phyloP scores from a whole-genome alignment of 306 rosid species.

The Lathyrus aphaca region DNA sequence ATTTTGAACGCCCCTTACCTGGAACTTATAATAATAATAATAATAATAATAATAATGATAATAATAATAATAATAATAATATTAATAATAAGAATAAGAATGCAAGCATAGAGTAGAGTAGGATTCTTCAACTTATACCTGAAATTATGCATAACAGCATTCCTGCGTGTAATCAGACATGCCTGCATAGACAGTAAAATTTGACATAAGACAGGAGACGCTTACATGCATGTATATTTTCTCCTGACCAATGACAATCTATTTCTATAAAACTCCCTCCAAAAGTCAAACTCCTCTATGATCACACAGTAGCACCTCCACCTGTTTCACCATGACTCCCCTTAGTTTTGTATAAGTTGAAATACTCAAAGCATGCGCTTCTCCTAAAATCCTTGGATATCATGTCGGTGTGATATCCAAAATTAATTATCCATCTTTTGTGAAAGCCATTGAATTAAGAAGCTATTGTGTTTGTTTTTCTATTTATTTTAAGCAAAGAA shows the following conservation, averaged over 20 bases:
- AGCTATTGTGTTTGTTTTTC: constrained; percentile 19
- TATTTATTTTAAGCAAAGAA: constrained; percentile 26
- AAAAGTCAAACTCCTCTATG: background rate
- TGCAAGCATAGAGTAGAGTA: background rate
- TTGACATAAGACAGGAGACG: background rate
- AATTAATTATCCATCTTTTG: constrained; percentile 6
- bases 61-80: too few species aligned
- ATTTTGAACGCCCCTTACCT: background rate
- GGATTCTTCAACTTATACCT: background rate
- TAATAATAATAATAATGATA: background rate
- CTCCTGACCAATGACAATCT: background rate
- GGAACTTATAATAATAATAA: background rate
- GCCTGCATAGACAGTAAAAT: background rate
- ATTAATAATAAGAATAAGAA: background rate
- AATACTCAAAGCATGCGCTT: background rate
- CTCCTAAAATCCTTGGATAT: constrained; percentile 4
- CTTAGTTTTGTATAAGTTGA: background rate
- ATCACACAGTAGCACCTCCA: background rate
- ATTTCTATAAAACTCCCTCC: background rate
- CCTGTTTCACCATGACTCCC: background rate
- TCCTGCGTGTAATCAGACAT: background rate
- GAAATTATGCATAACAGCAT: background rate
- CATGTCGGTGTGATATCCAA: background rate
- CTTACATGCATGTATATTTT: background rate
- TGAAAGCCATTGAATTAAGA: constrained; percentile 1